These are phyloP conservation scores for Albugo laibachii DNA, from an alignment of 352 stramenopile species.

Conservation along the genomic window DNA sequence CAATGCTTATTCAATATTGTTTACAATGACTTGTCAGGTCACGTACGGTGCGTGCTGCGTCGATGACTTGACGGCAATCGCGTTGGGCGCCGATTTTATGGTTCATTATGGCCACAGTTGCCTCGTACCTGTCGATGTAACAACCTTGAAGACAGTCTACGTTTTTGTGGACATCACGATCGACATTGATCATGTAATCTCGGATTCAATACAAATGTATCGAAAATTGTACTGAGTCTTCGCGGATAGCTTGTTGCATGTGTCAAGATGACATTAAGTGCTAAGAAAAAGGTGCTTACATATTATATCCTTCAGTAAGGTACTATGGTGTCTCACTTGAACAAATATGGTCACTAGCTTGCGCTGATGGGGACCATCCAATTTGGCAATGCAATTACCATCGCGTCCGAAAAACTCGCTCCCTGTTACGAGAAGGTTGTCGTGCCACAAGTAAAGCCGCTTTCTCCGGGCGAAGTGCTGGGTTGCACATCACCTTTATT, in stretches of 20 bases:
- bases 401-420: constrained; percentile 47
- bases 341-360: constrained; percentile 20
- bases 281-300: constrained; percentile 37
- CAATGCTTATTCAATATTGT: not conserved
- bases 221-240: not conserved
- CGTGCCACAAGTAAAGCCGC: constrained; percentile 92
- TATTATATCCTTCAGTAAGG: not conserved
- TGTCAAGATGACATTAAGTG: constrained; percentile 80
- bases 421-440: constrained; percentile 64
- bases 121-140: constrained; percentile 94
- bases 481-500: constrained; percentile 95
- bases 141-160: constrained; percentile 93
- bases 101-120: constrained; percentile 99
- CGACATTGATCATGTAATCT: constrained; percentile 84
- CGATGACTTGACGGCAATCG: constrained; percentile 92
- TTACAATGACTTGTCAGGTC: constrained; percentile 15
- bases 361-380: constrained; percentile 92
- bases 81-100: constrained; percentile 91
- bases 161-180: constrained; percentile 99
- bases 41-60: constrained; percentile 99
- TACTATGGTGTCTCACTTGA: not conserved
- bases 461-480: constrained; percentile 95
- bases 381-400: constrained; percentile 84
- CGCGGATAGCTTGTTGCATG: constrained; percentile 80
- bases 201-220: not conserved